Percentiles rank a stretch among this genome's conserved stretches.
Evolutionary conservation across 495 filamentous ascomycete genomes (phyloP).

Genomic region (Penicillium lagena): DNA sequence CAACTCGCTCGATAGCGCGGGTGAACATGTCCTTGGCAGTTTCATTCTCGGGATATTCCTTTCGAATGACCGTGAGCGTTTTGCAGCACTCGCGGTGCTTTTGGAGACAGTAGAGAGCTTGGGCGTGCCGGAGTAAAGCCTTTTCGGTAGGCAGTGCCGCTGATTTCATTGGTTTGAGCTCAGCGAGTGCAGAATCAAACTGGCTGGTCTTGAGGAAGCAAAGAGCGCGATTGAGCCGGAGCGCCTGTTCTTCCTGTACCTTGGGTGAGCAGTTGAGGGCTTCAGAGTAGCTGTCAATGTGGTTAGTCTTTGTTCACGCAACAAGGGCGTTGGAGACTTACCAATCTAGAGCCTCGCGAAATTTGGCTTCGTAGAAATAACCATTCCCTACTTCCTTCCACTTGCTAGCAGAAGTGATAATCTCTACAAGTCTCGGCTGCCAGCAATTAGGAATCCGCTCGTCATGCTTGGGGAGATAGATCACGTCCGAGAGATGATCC

Average conservation of each 20-base stretch:
- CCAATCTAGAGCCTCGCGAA: conserved; percentile 18
- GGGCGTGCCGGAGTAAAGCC: conserved; percentile 37
- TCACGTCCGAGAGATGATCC: conserved; percentile 47
- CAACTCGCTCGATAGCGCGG: conserved; percentile 12
- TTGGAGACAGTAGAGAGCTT: conserved; percentile 39
- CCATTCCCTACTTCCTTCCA: conserved; percentile 39
- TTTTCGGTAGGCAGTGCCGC: conserved; percentile 30
- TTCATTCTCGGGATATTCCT: conserved; percentile 19
- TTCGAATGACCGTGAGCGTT: conserved; percentile 11
- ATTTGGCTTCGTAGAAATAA: conserved; percentile 13
- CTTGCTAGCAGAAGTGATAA: conserved; percentile 13
- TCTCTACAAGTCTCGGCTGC: conserved; percentile 16
- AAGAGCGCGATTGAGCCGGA: conserved; percentile 41
- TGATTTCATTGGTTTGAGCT: conserved; percentile 28
- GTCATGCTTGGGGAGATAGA: conserved; percentile 23
- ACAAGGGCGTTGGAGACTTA: conserved; percentile 5
- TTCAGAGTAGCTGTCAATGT: conserved; percentile 17
- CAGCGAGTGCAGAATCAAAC: conserved; percentile 41
- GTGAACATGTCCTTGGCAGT: conserved; percentile 7
- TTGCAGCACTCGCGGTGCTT: conserved; percentile 30
- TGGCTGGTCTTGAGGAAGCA: conserved; percentile 33
- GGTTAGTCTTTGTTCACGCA: conserved; percentile 2
- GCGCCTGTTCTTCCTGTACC: conserved; percentile 6
- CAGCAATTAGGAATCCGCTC: conserved; percentile 25
- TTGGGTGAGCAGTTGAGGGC: conserved; percentile 14